These are phyloP conservation scores for Hypholoma sublateritium DNA, from an alignment of 768 basidiomycete genomes.

Conservation along the genomic window DNA sequence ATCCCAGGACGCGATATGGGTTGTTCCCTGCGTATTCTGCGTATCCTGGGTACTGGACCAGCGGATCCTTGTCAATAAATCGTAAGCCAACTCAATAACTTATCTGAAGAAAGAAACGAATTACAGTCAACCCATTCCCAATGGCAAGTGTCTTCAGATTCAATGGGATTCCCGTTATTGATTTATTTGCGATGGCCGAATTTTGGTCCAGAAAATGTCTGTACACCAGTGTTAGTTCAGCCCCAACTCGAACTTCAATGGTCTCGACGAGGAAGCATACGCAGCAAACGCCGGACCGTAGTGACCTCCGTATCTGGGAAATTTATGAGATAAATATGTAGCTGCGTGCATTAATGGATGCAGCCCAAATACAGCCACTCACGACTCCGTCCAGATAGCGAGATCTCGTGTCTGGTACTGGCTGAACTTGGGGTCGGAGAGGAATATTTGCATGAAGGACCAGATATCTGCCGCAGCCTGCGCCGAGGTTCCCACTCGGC, in stretches of 20 bases:
- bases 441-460: constrained; percentile 64
- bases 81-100: too few relatives aligned
- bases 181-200: constrained; percentile 48
- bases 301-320: background rate
- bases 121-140: constrained; percentile 60
- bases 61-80: constrained; percentile 9
- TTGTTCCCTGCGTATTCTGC: constrained; percentile 53
- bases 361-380: constrained; percentile 7
- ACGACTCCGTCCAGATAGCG: constrained; percentile 68
- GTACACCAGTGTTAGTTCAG: background rate
- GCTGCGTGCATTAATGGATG: too few relatives aligned
- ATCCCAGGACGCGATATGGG: constrained; percentile 54
- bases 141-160: constrained; percentile 60
- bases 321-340: background rate
- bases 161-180: constrained; percentile 41
- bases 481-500: constrained; percentile 47
- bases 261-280: constrained; percentile 19
- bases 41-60: constrained; percentile 54
- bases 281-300: constrained; percentile 69
- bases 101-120: background rate
- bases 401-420: constrained; percentile 46
- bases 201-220: constrained; percentile 61
- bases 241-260: too few relatives aligned
- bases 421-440: constrained; percentile 52
- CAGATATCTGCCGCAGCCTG: constrained; percentile 58